These are phyloP conservation scores for Fusarium miscanthi DNA, from an alignment of 2,329 filamentous ascomycete genomes.

Conservation along the genomic window DNA sequence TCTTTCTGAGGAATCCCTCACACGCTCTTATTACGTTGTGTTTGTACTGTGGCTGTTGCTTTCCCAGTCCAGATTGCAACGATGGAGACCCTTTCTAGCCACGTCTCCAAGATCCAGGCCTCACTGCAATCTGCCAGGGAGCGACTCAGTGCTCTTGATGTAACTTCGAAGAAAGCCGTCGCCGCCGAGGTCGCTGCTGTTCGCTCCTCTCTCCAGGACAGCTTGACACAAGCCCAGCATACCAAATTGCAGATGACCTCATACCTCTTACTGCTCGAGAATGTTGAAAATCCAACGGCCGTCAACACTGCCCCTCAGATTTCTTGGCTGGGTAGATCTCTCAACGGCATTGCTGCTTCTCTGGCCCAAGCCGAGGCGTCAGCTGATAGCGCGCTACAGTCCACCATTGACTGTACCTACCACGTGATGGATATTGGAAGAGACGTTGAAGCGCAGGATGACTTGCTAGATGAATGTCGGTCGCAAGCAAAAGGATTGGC, in stretches of 20 bases:
- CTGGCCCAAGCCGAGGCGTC: not conserved
- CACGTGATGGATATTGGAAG: not conserved
- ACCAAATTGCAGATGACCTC: not conserved
- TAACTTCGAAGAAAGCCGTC: not conserved
- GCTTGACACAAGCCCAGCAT: not conserved
- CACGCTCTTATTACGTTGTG: not conserved
- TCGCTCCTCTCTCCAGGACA: not conserved
- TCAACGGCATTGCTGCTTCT: not conserved
- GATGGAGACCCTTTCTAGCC: not conserved
- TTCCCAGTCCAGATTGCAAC: not conserved
- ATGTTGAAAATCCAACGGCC: not conserved
- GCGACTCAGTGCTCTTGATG: not conserved
- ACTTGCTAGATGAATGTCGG: not conserved
- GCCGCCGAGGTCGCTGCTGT: not conserved
- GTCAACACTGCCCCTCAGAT: not conserved
- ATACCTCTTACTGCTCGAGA: not conserved
- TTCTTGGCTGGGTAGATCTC: not conserved
- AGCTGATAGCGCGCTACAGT: not conserved
- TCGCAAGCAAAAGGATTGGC: not conserved
- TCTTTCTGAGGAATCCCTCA: not conserved
- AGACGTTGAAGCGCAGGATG: not conserved
- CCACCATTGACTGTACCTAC: not conserved
- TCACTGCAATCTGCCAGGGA: not conserved
- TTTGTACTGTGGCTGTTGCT: not conserved
- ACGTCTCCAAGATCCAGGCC: not conserved